A percentile compares a stretch with the other conserved stretches of the same genome.
These are phyloP conservation scores for Penicillium samsonianum DNA, from an alignment of 495 filamentous ascomycete genomes.

Conservation along the genomic window DNA sequence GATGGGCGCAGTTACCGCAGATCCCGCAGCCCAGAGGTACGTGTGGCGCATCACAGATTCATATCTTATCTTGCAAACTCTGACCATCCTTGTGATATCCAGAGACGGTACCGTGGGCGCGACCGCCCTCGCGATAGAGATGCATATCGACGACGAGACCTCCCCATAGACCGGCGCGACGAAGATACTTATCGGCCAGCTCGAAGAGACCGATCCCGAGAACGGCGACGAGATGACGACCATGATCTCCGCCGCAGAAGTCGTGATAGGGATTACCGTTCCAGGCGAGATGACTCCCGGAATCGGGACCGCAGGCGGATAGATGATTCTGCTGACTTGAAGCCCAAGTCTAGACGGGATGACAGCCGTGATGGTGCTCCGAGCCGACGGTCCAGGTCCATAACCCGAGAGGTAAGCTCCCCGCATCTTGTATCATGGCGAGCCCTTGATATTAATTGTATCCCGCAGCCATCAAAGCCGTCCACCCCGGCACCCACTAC, in stretches of 20 bases:
- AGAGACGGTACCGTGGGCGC: constrained; percentile 64
- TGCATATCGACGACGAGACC: constrained; percentile 67
- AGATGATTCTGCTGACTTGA: constrained; percentile 77
- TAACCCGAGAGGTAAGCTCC: constrained; percentile 56
- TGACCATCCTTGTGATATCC: constrained; percentile 29
- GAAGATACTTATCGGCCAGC: constrained; percentile 65
- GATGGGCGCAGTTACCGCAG: constrained; percentile 61
- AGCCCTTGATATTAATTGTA: constrained; percentile 7
- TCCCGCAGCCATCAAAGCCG: constrained; percentile 41
- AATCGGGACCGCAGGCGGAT: constrained; percentile 67
- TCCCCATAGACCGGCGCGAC: constrained; percentile 70
- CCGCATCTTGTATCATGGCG: background rate
- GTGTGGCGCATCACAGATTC: constrained; percentile 24
- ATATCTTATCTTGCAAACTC: constrained; percentile 12
- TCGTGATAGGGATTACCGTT: constrained; percentile 72
- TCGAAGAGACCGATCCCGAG: constrained; percentile 65
- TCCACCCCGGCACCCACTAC: constrained; percentile 53
- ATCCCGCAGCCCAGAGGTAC: constrained; percentile 74
- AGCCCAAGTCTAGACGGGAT: constrained; percentile 67
- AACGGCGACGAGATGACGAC: constrained; percentile 58
- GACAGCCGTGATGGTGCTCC: constrained; percentile 58
- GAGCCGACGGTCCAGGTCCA: constrained; percentile 43
- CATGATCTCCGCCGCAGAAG: constrained; percentile 65
- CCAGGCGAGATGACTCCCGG: constrained; percentile 78
- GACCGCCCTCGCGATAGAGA: constrained; percentile 60